phyloP scores from a whole-genome alignment of 148 eudicot species.

The Fallopia convolvulus region DNA sequence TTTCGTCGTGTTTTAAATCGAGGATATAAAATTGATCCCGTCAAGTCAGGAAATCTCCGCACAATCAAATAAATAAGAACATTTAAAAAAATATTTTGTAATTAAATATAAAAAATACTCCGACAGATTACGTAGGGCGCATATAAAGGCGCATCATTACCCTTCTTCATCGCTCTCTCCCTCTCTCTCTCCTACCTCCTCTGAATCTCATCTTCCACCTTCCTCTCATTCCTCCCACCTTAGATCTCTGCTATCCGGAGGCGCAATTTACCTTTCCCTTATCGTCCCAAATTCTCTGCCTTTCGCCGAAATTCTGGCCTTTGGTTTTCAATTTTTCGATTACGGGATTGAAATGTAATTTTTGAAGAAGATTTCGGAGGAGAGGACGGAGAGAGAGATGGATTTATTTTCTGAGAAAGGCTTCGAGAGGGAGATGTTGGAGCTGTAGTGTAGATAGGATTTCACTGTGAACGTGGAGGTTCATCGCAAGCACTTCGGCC shows the following conservation, averaged over 20 bases:
- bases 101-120: not conserved
- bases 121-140: not conserved
- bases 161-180: not conserved
- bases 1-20: too few relatives aligned
- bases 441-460: not conserved
- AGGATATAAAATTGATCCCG: too few relatives aligned
- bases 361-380: not conserved
- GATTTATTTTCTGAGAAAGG: not conserved
- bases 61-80: not conserved
- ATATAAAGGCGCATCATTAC: constrained; percentile 8
- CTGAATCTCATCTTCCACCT: constrained; percentile 10
- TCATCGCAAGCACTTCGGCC: constrained; percentile 15
- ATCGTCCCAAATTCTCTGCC: not conserved
- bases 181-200: not conserved
- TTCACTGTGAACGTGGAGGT: not conserved
- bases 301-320: not conserved
- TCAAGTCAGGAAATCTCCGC: too few relatives aligned
- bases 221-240: not conserved
- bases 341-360: not conserved
- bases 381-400: not conserved
- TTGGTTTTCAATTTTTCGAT: not conserved
- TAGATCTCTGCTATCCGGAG: not conserved
- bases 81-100: not conserved
- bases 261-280: not conserved
- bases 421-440: not conserved